Base-by-base conservation (phyloP, 1,284 basidiomycete genomes). In the Blastosporella zonata region DNA sequence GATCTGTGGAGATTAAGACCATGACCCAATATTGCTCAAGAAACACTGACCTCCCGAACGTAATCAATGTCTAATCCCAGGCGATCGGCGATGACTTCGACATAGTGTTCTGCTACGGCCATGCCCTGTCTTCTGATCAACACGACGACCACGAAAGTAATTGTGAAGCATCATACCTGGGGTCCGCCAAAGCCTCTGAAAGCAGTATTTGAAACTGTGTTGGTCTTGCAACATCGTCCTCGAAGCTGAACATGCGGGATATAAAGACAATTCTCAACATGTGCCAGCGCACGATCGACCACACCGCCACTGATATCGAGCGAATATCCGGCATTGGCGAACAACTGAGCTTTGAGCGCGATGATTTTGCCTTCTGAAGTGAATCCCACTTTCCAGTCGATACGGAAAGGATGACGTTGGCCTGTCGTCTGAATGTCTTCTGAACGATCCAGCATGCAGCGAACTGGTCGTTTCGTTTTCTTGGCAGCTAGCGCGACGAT, bases 281-380 rank as follows among this genome's bases (percentile, higher is more conserved):
- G 53, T 5, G 46, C 36, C 10, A 54, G 36, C 3, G 53, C 53
- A 35, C 53, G 53, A 37, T 54, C 53, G 7, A 54, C 50, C 5
- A 54, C 53, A 17, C 53, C 53, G 31, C 53, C 46, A 27, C 53
- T 54, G 31, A 54, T 44, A 25, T 54, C 53, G n/a, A 54, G 50
- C 6, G 53, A 51, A 15, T 51, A 48, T 2, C 53, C 53, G 17
- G 49, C 53, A 25, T 54, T 54, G 18, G 53, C 46, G 22, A 42
- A 54, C n/a, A 49, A 18, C 10, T 46, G 23, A n/a, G 49, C 49
- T 10, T 48, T 43, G 20, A 54, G 43, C 22, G 53, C 50, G 23
- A 42, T 29, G 12, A 54, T 51, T 28, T 49, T 54, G n/a, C 53
- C 53, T 23, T 51, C 29, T 13, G 34, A 40, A 6, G 53, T 54